These are phyloP conservation scores for Syncephalis plumigaleata DNA, from an alignment of 371 early-diverging fungal genomes.

Conservation along the genomic window DNA sequence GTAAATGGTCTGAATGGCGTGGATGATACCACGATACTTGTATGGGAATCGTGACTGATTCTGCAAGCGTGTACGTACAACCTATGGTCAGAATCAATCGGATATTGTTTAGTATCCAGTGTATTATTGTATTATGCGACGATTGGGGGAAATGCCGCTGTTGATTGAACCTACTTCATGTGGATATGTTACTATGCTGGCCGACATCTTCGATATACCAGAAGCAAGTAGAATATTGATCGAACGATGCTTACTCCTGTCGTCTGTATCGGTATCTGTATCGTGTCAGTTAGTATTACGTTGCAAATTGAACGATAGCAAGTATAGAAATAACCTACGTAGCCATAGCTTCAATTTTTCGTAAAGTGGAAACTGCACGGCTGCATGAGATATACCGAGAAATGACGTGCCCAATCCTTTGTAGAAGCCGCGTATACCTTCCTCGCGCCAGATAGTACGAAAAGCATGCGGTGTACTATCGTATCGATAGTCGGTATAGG, in stretches of 20 bases:
- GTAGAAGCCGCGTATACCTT: constrained; percentile 65
- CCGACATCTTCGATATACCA: constrained; percentile 72
- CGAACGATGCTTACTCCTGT: constrained; percentile 18
- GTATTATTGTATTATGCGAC: neutral
- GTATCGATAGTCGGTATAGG: constrained; percentile 46
- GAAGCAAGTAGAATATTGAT: constrained; percentile 58
- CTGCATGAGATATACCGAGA: constrained; percentile 84
- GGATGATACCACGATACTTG: constrained; percentile 60
- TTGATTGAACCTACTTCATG: constrained; percentile 48
- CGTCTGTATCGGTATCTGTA: constrained; percentile 7
- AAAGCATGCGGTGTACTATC: constrained; percentile 55
- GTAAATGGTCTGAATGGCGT: constrained; percentile 49
- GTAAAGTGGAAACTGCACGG: constrained; percentile 90
- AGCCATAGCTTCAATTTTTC: constrained; percentile 62
- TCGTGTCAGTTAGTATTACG: neutral
- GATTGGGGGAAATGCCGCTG: no score
- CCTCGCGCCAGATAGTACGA: constrained; percentile 36
- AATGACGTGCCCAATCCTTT: constrained; percentile 81
- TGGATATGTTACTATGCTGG: constrained; percentile 78
- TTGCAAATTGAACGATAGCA: no score
- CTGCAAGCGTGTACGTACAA: constrained; percentile 78
- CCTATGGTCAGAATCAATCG: constrained; percentile 13
- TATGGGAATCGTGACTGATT: constrained; percentile 53
- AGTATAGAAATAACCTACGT: constrained; percentile 30
- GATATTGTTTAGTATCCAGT: neutral